Evolutionary conservation across 306 rosid species (phyloP), one percentile per base, ranked within the genome.

Genomic region (Vigna unguiculata): DNA sequence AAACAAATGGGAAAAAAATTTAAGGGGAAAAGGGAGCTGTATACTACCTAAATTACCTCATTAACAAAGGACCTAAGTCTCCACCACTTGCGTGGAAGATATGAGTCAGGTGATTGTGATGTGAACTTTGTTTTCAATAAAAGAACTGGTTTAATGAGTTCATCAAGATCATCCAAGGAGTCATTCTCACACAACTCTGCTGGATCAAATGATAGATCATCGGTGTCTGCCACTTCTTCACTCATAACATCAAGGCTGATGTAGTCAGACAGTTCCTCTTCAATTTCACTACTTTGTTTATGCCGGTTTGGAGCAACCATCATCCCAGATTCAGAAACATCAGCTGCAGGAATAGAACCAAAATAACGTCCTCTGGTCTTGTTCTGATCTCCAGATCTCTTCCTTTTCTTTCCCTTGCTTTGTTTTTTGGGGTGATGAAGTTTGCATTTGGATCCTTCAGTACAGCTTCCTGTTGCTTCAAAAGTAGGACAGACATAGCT

Each of bases 401-500:
- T 93, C 88, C 88, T 87, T 87, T 89, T 90, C 91, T 90, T 95
- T 76, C 89, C 93, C 60, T 77, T 84, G 6, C 82, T 74, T 72
- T 81, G 86, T 62, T 71, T 88, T 80, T 80, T 87, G 4, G 99
- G 99, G 77, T 95, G 97, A 78, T 90, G 97, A 80, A 95, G 97
- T 85, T 89, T 95, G 93, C 97, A 95, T 66, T 83, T 88, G 69
- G 82, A 51, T 62, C 90, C 91, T 79, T 86, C 84, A 20, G 87
- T 67, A 69, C 99, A 92, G 66, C 82, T 83, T 71, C 97, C 97
- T 0, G 93, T 90, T 46, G 93, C 93, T 89, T 92, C 91, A 83
- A 92, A 95, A 80, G 78, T 32, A 45, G 89, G 92, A 83, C 96
- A 92, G 68, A 88, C 86, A 74, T 89, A 90, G 88, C 97, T 89